Evolutionary conservation across 2,329 filamentous ascomycete genomes (phyloP).

Genomic region (Clarireedia hainanense): DNA sequence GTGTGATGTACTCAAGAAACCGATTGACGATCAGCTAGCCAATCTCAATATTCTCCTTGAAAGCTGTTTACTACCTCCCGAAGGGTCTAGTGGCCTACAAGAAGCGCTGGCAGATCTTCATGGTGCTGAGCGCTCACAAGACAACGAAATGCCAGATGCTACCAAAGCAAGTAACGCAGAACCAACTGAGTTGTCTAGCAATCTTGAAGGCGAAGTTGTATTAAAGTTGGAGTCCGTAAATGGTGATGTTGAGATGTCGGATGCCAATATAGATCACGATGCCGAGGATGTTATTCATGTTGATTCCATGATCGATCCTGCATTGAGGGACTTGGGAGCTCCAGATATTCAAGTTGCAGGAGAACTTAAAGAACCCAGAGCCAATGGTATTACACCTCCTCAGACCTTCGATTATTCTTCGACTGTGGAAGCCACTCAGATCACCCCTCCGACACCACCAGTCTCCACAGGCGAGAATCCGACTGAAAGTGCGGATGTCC

Average conservation of each 20-base stretch:
- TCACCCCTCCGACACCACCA: constrained; percentile 55
- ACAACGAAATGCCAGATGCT: constrained; percentile 29
- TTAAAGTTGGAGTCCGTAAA: constrained; percentile 20
- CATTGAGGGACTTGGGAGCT: constrained; percentile 23
- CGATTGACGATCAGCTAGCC: constrained; percentile 60
- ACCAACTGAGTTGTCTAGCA: constrained; percentile 1
- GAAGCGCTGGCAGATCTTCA: constrained; percentile 28
- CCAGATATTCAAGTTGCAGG: constrained; percentile 8
- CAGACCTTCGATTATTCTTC: constrained; percentile 39
- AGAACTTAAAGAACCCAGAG: constrained; percentile 22
- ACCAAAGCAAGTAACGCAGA: background rate
- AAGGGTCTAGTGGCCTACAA: constrained; percentile 3
- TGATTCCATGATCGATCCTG: constrained; percentile 1
- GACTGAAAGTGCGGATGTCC: constrained; percentile 19
- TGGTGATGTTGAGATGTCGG: constrained; percentile 31
- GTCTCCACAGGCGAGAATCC: constrained; percentile 49
- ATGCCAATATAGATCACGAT: constrained; percentile 25
- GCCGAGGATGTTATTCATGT: constrained; percentile 11
- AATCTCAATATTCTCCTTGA: constrained; percentile 70
- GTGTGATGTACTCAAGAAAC: constrained; percentile 66
- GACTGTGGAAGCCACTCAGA: constrained; percentile 14
- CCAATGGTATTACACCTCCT: constrained; percentile 33
- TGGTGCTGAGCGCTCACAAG: constrained; percentile 33
- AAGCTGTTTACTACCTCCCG: constrained; percentile 41
- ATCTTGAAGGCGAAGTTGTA: background rate